phyloP scores from a whole-genome alignment of 169 alveolate species.

The Plasmodium ovale region DNA sequence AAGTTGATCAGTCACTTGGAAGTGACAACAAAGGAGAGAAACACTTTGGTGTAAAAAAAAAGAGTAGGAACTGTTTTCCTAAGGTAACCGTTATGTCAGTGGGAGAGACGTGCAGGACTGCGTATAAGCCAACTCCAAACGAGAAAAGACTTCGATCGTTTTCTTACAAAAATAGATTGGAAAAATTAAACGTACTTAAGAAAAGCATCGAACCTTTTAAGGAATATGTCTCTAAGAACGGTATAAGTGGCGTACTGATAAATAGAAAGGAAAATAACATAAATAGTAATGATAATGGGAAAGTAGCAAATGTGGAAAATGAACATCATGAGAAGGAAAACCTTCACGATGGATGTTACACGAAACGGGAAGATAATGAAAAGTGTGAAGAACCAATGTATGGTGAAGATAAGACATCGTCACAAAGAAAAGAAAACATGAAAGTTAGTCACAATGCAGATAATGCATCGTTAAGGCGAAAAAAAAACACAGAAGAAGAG shows the following conservation, averaged over 20 bases:
- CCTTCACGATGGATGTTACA: background rate
- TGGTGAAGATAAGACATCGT: background rate
- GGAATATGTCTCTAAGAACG: too few species aligned
- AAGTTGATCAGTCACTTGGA: too few species aligned
- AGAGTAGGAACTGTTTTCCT: too few species aligned
- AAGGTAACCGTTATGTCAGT: too few species aligned
- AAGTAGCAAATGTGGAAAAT: background rate
- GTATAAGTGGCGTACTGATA: background rate
- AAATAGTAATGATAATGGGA: background rate
- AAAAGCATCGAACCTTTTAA: slow-evolving; percentile 26
- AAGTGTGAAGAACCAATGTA: background rate
- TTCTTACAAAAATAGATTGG: slow-evolving; percentile 47
- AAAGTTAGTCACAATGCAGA: background rate
- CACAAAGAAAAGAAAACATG: background rate
- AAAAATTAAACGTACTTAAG: slow-evolving; percentile 7
- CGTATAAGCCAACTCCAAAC: background rate
- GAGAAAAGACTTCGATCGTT: slow-evolving; percentile 19
- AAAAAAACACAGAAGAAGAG: background rate
- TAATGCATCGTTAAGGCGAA: background rate
- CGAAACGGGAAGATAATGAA: background rate
- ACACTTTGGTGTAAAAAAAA: too few species aligned
- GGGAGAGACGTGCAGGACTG: background rate
- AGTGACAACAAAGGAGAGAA: too few species aligned
- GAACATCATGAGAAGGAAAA: background rate
- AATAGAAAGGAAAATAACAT: background rate